Percentiles rank a stretch among this genome's conserved stretches.
phyloP scores from a whole-genome alignment of 306 rosid species.

The Hippophae gyantsensis region DNA sequence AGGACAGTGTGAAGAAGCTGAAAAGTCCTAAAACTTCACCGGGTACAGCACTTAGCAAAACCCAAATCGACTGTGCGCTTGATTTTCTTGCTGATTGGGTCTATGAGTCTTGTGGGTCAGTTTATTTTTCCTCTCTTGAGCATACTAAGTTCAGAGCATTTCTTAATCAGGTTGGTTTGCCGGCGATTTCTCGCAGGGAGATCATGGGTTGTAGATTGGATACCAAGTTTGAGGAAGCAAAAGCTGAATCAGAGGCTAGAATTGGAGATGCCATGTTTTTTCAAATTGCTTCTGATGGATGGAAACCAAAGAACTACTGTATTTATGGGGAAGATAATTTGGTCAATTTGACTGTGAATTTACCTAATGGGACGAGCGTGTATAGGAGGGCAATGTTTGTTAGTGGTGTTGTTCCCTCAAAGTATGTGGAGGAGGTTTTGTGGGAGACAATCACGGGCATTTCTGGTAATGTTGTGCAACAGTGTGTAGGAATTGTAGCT shows the following conservation, averaged over 20 bases:
- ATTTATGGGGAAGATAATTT: slow-evolving; percentile 35
- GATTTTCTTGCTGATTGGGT: slow-evolving; percentile 82
- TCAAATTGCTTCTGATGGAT: slow-evolving; percentile 74
- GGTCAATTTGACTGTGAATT: slow-evolving; percentile 70
- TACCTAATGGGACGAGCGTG: slow-evolving; percentile 87
- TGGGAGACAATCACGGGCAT: slow-evolving; percentile 86
- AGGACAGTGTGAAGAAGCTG: slow-evolving; percentile 88
- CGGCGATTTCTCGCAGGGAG: slow-evolving; percentile 49
- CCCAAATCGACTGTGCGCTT: slow-evolving; percentile 55
- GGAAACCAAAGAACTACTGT: slow-evolving; percentile 45
- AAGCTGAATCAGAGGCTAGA: slow-evolving; percentile 64
- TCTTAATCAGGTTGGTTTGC: slow-evolving; percentile 71
- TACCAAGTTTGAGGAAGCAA: slow-evolving; percentile 56
- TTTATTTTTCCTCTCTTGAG: slow-evolving; percentile 61
- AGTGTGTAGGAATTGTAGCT: slow-evolving; percentile 89
- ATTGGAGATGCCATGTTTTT: slow-evolving; percentile 87
- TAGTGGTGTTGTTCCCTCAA: slow-evolving; percentile 53
- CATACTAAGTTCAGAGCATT: slow-evolving; percentile 82
- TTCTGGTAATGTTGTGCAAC: slow-evolving; percentile 59
- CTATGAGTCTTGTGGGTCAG: slow-evolving; percentile 70
- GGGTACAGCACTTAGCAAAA: slow-evolving; percentile 52
- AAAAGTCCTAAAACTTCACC: slow-evolving; percentile 89
- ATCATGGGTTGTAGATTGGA: slow-evolving; percentile 47
- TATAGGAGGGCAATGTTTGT: slow-evolving; percentile 68
- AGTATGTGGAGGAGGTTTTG: slow-evolving; percentile 73